A percentile compares a stretch with the other conserved stretches of the same genome.
These are phyloP conservation scores for Arabidopsis hybrid DNA, from an alignment of 441 rosid species.

Conservation along the genomic window DNA sequence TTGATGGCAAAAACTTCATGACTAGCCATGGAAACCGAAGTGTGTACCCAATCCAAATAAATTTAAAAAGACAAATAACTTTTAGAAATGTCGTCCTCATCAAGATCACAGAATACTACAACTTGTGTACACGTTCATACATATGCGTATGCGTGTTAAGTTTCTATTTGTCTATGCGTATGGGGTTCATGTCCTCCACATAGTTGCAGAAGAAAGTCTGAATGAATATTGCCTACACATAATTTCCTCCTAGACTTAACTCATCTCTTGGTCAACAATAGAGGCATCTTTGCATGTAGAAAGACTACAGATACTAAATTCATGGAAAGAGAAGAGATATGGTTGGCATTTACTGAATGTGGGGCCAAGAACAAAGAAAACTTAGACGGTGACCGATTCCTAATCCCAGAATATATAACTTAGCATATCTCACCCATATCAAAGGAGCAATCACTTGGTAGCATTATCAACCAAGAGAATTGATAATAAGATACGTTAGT, in stretches of 20 bases:
- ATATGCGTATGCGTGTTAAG: background rate
- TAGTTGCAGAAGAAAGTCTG: background rate
- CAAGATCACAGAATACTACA: too few relatives aligned
- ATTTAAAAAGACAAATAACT: background rate
- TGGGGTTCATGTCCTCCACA: background rate
- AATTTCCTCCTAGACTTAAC: background rate
- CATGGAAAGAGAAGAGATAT: slow-evolving; percentile 4
- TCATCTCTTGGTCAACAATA: slow-evolving; percentile 21
- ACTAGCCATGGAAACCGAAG: background rate
- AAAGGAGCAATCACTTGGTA: background rate
- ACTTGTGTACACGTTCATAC: too few relatives aligned
- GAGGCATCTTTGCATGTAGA: slow-evolving; percentile 14
- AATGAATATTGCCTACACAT: background rate
- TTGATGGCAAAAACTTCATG: slow-evolving; percentile 6
- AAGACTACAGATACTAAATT: background rate
- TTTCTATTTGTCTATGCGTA: background rate
- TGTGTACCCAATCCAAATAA: background rate
- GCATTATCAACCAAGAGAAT: slow-evolving; percentile 14
- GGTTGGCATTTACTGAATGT: slow-evolving; percentile 27
- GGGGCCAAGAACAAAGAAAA: slow-evolving; percentile 29
- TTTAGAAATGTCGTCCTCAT: background rate
- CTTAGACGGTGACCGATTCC: slow-evolving; percentile 14
- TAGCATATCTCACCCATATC: background rate
- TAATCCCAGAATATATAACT: background rate
- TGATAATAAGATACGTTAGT: slow-evolving; percentile 7